Evolutionary conservation across 2,329 filamentous ascomycete species (phyloP).

Genomic region (Cercospora canescens): DNA sequence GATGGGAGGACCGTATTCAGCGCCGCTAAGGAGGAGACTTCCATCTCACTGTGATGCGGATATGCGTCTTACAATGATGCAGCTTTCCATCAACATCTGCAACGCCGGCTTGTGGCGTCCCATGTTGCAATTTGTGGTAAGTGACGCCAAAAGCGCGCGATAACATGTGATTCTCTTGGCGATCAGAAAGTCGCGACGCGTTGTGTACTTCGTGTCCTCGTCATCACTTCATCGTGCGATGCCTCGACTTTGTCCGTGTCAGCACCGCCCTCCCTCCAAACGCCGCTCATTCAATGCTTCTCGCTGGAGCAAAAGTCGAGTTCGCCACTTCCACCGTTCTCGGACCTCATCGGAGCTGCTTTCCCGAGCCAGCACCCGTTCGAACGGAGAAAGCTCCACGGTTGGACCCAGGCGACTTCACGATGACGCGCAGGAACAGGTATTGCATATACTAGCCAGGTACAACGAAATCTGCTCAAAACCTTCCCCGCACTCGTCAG

Average conservation of each 20-base stretch:
- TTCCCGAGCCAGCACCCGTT: background rate
- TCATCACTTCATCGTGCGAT: background rate
- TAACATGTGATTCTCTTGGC: background rate
- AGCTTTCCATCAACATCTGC: too few species aligned
- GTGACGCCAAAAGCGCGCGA: background rate
- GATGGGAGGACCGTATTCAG: too few species aligned
- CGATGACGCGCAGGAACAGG: slow-evolving; percentile 7
- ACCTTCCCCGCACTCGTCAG: slow-evolving; percentile 14
- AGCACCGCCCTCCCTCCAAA: background rate
- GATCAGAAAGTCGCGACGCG: background rate
- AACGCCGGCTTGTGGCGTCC: too few species aligned
- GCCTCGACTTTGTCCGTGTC: background rate
- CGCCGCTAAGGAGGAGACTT: too few species aligned
- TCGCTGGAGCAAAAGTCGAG: background rate
- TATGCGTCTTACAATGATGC: too few species aligned
- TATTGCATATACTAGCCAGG: slow-evolving; percentile 6
- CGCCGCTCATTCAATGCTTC: background rate
- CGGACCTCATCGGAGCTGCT: background rate
- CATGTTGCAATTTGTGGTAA: background rate
- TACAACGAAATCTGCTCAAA: slow-evolving; percentile 1
- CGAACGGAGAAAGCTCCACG: background rate
- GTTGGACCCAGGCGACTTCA: slow-evolving; percentile 3
- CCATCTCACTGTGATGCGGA: too few species aligned
- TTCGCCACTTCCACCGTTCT: background rate
- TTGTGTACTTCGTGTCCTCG: background rate